These are phyloP conservation scores for Neonectria sp. DNA, from an alignment of 2,329 filamentous ascomycete genomes.

Conservation along the genomic window DNA sequence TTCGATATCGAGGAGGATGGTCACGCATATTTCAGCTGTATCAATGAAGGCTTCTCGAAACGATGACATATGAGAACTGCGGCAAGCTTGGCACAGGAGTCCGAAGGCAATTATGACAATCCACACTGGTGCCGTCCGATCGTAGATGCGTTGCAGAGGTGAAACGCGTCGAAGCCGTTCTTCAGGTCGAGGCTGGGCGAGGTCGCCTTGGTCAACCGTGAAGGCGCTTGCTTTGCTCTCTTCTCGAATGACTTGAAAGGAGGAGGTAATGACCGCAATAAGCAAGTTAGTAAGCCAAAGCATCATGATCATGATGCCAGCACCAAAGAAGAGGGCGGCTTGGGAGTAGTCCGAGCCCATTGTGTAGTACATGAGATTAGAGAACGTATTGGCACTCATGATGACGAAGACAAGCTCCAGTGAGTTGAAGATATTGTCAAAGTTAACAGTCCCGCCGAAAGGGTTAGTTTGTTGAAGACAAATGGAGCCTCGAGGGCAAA, in stretches of 20 bases:
- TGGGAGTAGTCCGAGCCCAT: slow-evolving; percentile 92
- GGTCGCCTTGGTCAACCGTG: slow-evolving; percentile 76
- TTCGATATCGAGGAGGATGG: slow-evolving; percentile 83
- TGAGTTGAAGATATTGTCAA: slow-evolving; percentile 94
- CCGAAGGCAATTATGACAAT: slow-evolving; percentile 84
- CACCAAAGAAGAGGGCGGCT: slow-evolving; percentile 83
- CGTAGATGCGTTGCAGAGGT: slow-evolving; percentile 78
- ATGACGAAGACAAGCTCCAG: slow-evolving; percentile 96
- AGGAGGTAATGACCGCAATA: slow-evolving; percentile 98
- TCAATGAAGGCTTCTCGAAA: slow-evolving; percentile 76
- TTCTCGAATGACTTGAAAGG: slow-evolving; percentile 97
- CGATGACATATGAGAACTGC: slow-evolving; percentile 82
- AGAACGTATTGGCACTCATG: slow-evolving; percentile 98
- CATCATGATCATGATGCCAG: slow-evolving; percentile 89
- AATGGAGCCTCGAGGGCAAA: slow-evolving; percentile 87
- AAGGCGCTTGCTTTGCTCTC: slow-evolving; percentile 97
- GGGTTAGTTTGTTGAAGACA: slow-evolving; percentile 88
- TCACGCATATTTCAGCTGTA: slow-evolving; percentile 81
- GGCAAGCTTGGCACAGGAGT: slow-evolving; percentile 83
- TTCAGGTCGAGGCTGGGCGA: slow-evolving; percentile 54
- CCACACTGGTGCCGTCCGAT: slow-evolving; percentile 84
- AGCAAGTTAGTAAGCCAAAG: slow-evolving; percentile 96
- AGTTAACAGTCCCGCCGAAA: slow-evolving; percentile 88
- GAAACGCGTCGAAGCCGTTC: slow-evolving; percentile 57
- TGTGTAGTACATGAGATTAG: slow-evolving; percentile 94